Conservation (phyloP, 148 eudicot genomes). For the Diospyros kaki region DNA sequence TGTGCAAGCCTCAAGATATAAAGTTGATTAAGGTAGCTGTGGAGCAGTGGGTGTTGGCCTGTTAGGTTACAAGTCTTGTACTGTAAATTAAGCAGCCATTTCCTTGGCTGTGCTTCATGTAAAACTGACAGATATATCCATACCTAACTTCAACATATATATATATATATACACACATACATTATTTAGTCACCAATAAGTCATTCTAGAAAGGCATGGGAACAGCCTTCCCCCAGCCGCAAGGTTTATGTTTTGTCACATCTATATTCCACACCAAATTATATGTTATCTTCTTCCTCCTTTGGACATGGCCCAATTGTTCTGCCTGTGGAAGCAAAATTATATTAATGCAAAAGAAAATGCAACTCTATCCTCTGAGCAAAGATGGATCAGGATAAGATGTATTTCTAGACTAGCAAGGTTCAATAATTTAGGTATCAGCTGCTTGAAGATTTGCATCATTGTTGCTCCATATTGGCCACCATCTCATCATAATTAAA, state of each 20-base stretch:
- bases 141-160: too few relatives aligned
- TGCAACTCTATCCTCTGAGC: background rate
- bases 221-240: background rate
- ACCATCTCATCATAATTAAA: too few relatives aligned
- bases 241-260: background rate
- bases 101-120: too few relatives aligned
- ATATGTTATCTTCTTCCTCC: background rate
- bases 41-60: background rate
- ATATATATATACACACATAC: too few relatives aligned
- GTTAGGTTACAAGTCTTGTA: too few relatives aligned
- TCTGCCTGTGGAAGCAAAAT: background rate
- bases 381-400: background rate
- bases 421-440: background rate
- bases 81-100: too few relatives aligned
- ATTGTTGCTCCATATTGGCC: too few relatives aligned
- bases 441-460: background rate
- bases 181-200: background rate
- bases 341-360: background rate
- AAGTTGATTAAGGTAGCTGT: too few relatives aligned
- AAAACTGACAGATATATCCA: too few relatives aligned
- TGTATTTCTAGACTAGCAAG: background rate
- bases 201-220: constrained; percentile 5
- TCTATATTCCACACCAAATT: background rate
- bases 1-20: too few relatives aligned
- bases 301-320: background rate